Percentiles rank a stretch among this genome's conserved stretches.
These are phyloP conservation scores for Suaeda aralocaspica DNA, from an alignment of 148 eudicot species.

Conservation along the genomic window DNA sequence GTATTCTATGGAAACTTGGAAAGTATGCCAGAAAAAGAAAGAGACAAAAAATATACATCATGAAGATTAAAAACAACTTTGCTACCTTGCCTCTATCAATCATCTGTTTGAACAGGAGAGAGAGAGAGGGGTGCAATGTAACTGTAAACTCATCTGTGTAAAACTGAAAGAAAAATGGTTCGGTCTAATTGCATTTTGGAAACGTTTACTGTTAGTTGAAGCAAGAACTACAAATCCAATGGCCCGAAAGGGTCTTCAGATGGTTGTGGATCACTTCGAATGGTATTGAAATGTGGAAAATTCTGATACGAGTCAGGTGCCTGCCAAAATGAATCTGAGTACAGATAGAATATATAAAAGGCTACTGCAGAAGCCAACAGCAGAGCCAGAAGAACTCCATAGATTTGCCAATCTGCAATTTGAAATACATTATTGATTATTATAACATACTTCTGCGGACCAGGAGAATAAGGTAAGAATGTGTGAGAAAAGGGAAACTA, in stretches of 20 bases:
- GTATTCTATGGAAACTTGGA: too few species aligned
- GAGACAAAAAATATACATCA: conserved; percentile 2
- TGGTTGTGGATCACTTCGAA: conserved; percentile 41
- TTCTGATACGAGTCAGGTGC: conserved; percentile 40
- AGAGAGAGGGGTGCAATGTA: background rate
- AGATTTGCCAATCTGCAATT: conserved; percentile 92
- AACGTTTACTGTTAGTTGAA: background rate
- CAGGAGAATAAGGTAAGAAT: background rate
- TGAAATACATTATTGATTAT: background rate
- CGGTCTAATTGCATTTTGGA: background rate
- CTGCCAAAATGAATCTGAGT: conserved; percentile 84
- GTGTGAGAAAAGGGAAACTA: conserved; percentile 14
- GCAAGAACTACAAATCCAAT: conserved; percentile 30
- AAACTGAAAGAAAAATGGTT: background rate
- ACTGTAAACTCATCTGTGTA: background rate
- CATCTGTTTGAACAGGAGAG: background rate
- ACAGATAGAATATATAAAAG: conserved; percentile 60
- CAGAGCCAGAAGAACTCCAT: conserved; percentile 55
- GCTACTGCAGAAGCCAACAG: conserved; percentile 63
- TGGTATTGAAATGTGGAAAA: conserved; percentile 29
- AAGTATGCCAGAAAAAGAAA: too few species aligned
- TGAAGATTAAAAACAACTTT: background rate
- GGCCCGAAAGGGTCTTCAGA: conserved; percentile 46
- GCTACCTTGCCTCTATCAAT: conserved; percentile 11
- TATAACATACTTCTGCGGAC: background rate